Evolutionary conservation across 169 alveolate genomes (phyloP).

Genomic region (Cryptosporidium baileyi): DNA sequence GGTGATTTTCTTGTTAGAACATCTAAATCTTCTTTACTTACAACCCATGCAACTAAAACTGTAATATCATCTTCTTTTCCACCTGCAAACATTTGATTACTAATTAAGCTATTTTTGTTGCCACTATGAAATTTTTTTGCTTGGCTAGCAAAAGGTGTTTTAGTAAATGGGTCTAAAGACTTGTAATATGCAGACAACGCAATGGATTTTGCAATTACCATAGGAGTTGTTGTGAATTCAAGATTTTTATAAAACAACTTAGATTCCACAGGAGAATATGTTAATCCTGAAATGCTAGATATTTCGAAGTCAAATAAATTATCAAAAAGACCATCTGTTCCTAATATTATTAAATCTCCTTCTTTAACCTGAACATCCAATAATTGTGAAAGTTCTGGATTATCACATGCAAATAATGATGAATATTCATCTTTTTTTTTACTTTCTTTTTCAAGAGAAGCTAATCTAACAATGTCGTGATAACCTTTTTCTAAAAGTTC

Average conservation of each 20-base stretch:
- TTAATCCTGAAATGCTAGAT: conserved; percentile 57
- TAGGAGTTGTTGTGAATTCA: conserved; percentile 39
- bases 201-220: conserved; percentile 54
- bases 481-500: conserved; percentile 43
- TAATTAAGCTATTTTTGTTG: not conserved
- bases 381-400: conserved; percentile 40
- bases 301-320: conserved; percentile 78
- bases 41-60: conserved; percentile 72
- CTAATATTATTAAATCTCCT: conserved; percentile 78
- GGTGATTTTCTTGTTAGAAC: conserved; percentile 17
- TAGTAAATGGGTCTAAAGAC: conserved; percentile 40
- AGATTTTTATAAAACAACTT: conserved; percentile 3
- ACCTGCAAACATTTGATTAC: conserved; percentile 16
- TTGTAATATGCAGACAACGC: conserved; percentile 63
- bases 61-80: conserved; percentile 74
- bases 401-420: conserved; percentile 30
- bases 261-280: conserved; percentile 50
- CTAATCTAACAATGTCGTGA: conserved; percentile 47
- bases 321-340: conserved; percentile 80
- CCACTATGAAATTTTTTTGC: conserved; percentile 56
- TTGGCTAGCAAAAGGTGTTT: conserved; percentile 62
- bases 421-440: not conserved
- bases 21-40: conserved; percentile 34
- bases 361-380: conserved; percentile 55
- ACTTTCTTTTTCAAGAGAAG: conserved; percentile 3